A percentile compares a stretch with the other conserved stretches of the same genome.
Evolutionary conservation across 2,329 filamentous ascomycete genomes (phyloP).

Genomic region (Truncatella angustata): DNA sequence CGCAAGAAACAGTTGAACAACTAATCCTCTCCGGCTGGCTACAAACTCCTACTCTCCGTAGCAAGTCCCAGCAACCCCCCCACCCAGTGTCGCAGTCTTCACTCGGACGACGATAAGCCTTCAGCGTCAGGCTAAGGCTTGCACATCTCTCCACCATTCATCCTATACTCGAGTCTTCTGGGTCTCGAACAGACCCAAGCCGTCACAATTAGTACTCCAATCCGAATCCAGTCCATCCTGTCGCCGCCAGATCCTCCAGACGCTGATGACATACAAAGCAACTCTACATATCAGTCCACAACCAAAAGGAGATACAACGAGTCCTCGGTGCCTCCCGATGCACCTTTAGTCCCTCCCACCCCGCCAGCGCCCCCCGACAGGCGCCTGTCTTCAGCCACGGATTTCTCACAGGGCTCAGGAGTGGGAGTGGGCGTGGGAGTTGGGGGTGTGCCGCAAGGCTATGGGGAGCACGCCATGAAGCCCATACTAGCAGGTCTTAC

Average conservation of each 20-base stretch:
- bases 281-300: slow-evolving; percentile 28
- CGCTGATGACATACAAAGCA: slow-evolving; percentile 33
- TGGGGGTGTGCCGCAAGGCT: slow-evolving; percentile 20
- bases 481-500: slow-evolving; percentile 28
- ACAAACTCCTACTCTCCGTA: too few species aligned
- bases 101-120: too few species aligned
- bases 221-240: slow-evolving; percentile 51
- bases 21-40: too few species aligned
- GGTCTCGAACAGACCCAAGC: slow-evolving; percentile 39
- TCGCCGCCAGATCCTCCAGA: slow-evolving; percentile 42
- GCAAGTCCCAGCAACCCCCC: too few species aligned
- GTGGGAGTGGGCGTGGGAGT: too few species aligned
- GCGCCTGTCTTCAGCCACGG: slow-evolving; percentile 23
- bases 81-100: too few species aligned
- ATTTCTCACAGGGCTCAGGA: slow-evolving; percentile 19
- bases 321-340: slow-evolving; percentile 29
- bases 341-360: slow-evolving; percentile 25
- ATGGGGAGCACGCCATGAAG: slow-evolving; percentile 29
- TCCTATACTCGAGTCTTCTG: slow-evolving; percentile 19
- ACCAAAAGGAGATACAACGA: slow-evolving; percentile 37
- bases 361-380: slow-evolving; percentile 22
- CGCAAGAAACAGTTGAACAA: too few species aligned
- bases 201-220: slow-evolving; percentile 50
- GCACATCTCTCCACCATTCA: slow-evolving; percentile 13
- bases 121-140: slow-evolving; percentile 1